Evolutionary conservation across 495 filamentous ascomycete genomes (phyloP).

Genomic region (Penicillium dipodomyicola): DNA sequence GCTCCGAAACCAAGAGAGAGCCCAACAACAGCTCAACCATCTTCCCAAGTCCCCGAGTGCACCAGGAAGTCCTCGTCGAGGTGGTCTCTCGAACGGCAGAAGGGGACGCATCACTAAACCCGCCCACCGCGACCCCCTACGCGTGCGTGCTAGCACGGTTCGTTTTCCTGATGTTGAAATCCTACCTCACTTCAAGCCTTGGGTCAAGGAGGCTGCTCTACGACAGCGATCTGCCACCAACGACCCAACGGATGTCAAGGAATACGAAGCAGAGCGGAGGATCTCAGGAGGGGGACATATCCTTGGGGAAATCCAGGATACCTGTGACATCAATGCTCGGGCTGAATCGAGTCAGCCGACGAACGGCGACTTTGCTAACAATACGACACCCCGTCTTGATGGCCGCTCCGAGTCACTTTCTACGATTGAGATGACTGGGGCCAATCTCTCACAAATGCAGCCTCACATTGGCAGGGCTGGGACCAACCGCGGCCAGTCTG

Average conservation of each 20-base stretch:
- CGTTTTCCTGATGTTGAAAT: slow-evolving; percentile 67
- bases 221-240: slow-evolving; percentile 1
- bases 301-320: neutral
- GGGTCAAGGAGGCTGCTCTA: slow-evolving; percentile 21
- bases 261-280: neutral
- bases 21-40: neutral
- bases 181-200: slow-evolving; percentile 51
- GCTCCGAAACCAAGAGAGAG: slow-evolving; percentile 7
- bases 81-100: neutral
- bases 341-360: neutral
- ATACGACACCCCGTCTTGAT: neutral
- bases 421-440: neutral
- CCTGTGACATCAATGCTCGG: neutral
- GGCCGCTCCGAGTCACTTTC: neutral
- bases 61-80: neutral
- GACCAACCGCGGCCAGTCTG: slow-evolving; percentile 12
- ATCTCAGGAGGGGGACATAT: neutral
- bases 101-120: neutral
- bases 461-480: slow-evolving; percentile 8
- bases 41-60: neutral
- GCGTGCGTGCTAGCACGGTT: slow-evolving; percentile 6
- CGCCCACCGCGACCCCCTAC: neutral
- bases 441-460: neutral
- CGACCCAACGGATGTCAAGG: neutral
- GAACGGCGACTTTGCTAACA: too few relatives aligned